Conservation (phyloP, 192 early-diverging fungal genomes). For the Borealophlyctis nickersoniae region DNA sequence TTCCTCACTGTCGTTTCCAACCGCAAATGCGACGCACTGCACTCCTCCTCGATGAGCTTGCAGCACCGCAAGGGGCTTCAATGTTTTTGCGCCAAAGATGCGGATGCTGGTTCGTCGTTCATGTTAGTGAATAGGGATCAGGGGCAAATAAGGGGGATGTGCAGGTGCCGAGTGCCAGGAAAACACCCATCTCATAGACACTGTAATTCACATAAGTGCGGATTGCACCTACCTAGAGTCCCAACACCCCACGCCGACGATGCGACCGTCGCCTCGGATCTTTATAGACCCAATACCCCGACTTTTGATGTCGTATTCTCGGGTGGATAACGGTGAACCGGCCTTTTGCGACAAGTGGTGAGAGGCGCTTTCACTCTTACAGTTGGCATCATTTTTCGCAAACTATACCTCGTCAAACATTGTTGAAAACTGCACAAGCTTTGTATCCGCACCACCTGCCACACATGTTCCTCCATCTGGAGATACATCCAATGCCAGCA, state of each 20-base stretch:
- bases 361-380: too few relatives aligned
- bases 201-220: too few relatives aligned
- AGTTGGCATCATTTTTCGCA: too few relatives aligned
- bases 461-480: conserved; percentile 4
- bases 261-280: conserved; percentile 17
- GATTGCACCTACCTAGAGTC: conserved; percentile 16
- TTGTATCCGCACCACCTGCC: conserved; percentile 14
- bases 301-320: not conserved
- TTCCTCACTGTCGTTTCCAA: not conserved
- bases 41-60: conserved; percentile 16
- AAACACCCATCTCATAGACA: too few relatives aligned
- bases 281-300: conserved; percentile 10
- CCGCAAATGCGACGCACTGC: conserved; percentile 13
- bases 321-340: not conserved
- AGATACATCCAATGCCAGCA: too few relatives aligned
- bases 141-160: too few relatives aligned
- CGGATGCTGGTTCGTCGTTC: conserved; percentile 13
- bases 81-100: conserved; percentile 12
- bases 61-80: conserved; percentile 26
- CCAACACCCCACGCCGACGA: conserved; percentile 18
- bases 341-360: too few relatives aligned
- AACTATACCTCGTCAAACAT: not conserved
- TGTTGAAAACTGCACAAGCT: not conserved
- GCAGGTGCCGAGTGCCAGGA: too few relatives aligned
- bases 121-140: too few relatives aligned